phyloP scores from a whole-genome alignment of 305 asterid genomes.

The Fraxinus platypoda region DNA sequence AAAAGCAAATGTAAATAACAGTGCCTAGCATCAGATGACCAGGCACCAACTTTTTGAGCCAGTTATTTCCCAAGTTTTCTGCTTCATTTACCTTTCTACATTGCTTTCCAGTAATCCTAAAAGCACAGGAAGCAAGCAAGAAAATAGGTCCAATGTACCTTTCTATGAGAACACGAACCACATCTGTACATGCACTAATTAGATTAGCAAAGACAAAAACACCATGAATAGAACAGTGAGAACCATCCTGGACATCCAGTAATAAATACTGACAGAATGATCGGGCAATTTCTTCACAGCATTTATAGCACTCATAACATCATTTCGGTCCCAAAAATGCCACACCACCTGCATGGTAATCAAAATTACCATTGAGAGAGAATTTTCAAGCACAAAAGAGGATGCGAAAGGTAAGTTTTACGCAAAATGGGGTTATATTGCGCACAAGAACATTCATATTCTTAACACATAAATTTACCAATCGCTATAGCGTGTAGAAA shows the following conservation, averaged over 20 bases:
- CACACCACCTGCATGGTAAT: constrained; percentile 64
- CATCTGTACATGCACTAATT: constrained; percentile 60
- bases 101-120: constrained; percentile 74
- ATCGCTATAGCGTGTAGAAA: not conserved
- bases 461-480: not conserved
- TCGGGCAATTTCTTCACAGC: constrained; percentile 79
- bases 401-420: not conserved
- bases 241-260: not conserved
- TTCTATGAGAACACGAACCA: constrained; percentile 61
- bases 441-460: not conserved
- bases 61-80: not conserved
- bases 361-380: not conserved
- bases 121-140: constrained; percentile 89
- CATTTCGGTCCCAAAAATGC: constrained; percentile 86
- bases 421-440: not conserved
- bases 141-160: constrained; percentile 74
- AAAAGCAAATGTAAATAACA: not conserved
- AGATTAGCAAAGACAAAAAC: not conserved
- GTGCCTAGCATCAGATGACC: not conserved
- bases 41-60: not conserved
- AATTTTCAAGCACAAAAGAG: not conserved
- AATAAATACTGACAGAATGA: constrained; percentile 63
- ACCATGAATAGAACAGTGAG: constrained; percentile 11
- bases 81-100: constrained; percentile 60
- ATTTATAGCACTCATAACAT: constrained; percentile 80